Evolutionary conservation across 1,139 yeast genomes (phyloP).

Genomic region (Saccharomyces hybrid): DNA sequence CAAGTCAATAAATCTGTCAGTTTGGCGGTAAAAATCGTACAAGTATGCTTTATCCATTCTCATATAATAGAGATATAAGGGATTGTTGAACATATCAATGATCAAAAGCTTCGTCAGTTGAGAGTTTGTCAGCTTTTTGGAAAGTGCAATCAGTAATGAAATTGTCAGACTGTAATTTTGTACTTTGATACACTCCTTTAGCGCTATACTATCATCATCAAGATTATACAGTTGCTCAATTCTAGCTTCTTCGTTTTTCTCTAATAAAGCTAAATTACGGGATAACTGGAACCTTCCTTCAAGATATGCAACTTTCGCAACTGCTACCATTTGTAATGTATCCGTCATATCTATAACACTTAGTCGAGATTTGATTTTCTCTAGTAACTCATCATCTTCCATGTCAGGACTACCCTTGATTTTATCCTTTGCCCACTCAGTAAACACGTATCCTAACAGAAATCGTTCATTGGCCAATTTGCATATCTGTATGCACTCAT

Average conservation of each 20-base stretch:
- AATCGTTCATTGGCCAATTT: conserved; percentile 19
- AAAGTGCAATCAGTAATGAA: conserved; percentile 50
- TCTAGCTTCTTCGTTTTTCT: conserved; percentile 56
- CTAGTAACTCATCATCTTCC: conserved; percentile 52
- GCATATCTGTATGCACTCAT: conserved; percentile 55
- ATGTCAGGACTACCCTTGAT: conserved; percentile 47
- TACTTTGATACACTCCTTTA: conserved; percentile 59
- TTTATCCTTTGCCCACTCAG: conserved; percentile 77
- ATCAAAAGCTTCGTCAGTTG: conserved; percentile 49
- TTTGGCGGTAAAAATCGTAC: conserved; percentile 51
- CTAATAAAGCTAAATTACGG: conserved; percentile 55
- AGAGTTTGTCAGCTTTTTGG: conserved; percentile 41
- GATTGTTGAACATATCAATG: conserved; percentile 36
- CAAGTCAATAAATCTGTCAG: conserved; percentile 44
- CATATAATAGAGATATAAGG: conserved; percentile 38
- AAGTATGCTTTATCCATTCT: conserved; percentile 34
- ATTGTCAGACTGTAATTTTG: conserved; percentile 58
- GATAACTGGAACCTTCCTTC: conserved; percentile 76
- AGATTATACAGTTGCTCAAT: conserved; percentile 58
- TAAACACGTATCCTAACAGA: conserved; percentile 37
- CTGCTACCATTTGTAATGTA: conserved; percentile 48
- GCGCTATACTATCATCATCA: conserved; percentile 66
- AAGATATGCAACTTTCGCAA: conserved; percentile 65
- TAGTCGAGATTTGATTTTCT: conserved; percentile 40
- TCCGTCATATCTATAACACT: conserved; percentile 19